These are phyloP conservation scores for Lepidium didymum DNA, from an alignment of 345 rosid species.

Conservation along the genomic window DNA sequence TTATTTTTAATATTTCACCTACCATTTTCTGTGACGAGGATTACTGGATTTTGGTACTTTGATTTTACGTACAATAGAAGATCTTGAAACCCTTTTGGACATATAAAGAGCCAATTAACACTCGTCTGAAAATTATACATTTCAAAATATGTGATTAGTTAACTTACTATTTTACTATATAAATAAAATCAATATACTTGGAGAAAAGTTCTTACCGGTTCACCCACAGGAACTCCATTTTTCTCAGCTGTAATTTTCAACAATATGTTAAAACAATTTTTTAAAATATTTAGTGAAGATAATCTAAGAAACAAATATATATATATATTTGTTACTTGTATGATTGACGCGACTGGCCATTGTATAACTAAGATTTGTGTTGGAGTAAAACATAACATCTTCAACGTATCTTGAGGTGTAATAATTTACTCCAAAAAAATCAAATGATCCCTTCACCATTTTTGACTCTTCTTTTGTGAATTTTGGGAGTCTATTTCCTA, in stretches of 20 bases:
- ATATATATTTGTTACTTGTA: constrained; percentile 1
- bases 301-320: not conserved
- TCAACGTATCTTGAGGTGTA: constrained; percentile 28
- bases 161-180: not conserved
- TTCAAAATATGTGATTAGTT: not conserved
- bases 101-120: constrained; percentile 21
- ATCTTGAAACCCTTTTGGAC: constrained; percentile 30
- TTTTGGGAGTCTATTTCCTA: constrained; percentile 31
- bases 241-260: not conserved
- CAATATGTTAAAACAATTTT: not conserved
- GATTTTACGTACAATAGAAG: constrained; percentile 29
- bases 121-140: constrained; percentile 19
- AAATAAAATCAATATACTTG: not conserved
- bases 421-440: constrained; percentile 41
- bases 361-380: constrained; percentile 13
- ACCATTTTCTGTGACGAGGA: constrained; percentile 45
- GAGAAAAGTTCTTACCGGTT: not conserved
- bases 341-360: constrained; percentile 23
- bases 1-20: not conserved
- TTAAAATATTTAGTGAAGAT: not conserved
- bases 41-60: constrained; percentile 30
- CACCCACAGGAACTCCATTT: not conserved
- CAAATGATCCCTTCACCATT: constrained; percentile 31
- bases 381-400: not conserved
- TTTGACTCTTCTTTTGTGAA: constrained; percentile 27